A percentile compares a stretch with the other conserved stretches of the same genome.
phyloP scores from a whole-genome alignment of 345 rosid genomes.

The Capsella bursapastoris region DNA sequence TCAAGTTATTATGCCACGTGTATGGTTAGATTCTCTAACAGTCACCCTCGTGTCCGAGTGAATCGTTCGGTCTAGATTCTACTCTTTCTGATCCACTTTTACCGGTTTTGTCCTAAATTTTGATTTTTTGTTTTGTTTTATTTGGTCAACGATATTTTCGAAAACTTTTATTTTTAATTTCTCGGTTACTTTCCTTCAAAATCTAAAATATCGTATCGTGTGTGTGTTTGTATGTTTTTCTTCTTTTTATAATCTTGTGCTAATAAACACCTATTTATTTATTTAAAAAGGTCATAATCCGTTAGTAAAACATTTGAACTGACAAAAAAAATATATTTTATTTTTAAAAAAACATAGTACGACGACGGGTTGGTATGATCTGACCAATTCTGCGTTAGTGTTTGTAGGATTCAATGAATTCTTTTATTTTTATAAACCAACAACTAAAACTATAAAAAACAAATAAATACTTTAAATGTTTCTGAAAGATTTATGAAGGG shows the following conservation, averaged over 20 bases:
- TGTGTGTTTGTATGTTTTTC: not conserved
- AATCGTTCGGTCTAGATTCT: conserved; percentile 26
- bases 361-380: not conserved
- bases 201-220: not conserved
- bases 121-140: not conserved
- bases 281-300: not conserved
- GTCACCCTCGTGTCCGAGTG: not conserved
- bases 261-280: too few species aligned
- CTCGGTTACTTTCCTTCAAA: not conserved
- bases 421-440: not conserved
- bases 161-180: not conserved
- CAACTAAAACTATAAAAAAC: not conserved
- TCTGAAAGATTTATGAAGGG: not conserved
- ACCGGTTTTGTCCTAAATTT: conserved; percentile 38
- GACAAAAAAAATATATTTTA: not conserved
- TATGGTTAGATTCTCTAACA: conserved; percentile 31
- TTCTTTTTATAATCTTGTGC: too few species aligned
- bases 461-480: not conserved
- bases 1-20: conserved; percentile 35
- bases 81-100: conserved; percentile 31
- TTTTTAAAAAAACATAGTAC: not conserved
- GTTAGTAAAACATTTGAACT: not conserved
- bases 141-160: conserved; percentile 16
- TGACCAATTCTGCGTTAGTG: not conserved
- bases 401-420: not conserved